Evolutionary conservation across 352 stramenopile species (phyloP).

Genomic region (Phytopythium delawarense): DNA sequence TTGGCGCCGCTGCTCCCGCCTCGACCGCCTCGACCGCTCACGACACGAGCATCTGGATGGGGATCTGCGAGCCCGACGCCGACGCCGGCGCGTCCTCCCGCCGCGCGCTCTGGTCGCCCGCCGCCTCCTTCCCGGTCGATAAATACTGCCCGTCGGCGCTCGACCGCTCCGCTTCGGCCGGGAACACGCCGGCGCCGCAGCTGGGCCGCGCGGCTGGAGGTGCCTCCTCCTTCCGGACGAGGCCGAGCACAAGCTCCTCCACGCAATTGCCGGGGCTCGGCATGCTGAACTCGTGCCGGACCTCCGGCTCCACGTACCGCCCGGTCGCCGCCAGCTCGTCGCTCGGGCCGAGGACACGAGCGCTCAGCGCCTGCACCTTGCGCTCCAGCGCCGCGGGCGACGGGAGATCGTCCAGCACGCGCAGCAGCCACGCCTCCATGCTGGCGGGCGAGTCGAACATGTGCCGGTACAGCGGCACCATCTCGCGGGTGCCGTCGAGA

Average conservation of each 20-base stretch:
- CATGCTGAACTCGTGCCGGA: slow-evolving; percentile 63
- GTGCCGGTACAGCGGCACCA: slow-evolving; percentile 59
- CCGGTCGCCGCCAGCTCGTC: slow-evolving; percentile 3
- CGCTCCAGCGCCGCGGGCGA: slow-evolving; percentile 68
- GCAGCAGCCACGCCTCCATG: slow-evolving; percentile 55
- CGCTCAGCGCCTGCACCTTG: slow-evolving; percentile 68
- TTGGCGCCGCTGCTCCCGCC: neutral
- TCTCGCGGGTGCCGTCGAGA: slow-evolving; percentile 50
- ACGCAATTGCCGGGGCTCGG: slow-evolving; percentile 54
- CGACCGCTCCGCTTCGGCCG: neutral
- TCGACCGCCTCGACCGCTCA: neutral
- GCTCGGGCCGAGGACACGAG: slow-evolving; percentile 20
- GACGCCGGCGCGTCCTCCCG: slow-evolving; percentile 5
- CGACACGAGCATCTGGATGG: slow-evolving; percentile 45
- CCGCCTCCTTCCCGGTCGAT: neutral
- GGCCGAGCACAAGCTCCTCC: slow-evolving; percentile 36
- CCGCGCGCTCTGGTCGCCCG: slow-evolving; percentile 1
- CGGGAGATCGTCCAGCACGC: slow-evolving; percentile 69
- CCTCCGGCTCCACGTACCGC: slow-evolving; percentile 49
- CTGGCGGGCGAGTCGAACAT: slow-evolving; percentile 41
- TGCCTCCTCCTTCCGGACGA: slow-evolving; percentile 34
- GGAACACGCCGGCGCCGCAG: slow-evolving; percentile 11
- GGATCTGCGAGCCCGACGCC: slow-evolving; percentile 32
- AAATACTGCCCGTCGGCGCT: slow-evolving; percentile 1
- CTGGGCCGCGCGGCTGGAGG: slow-evolving; percentile 15